Evolutionary conservation across 371 early-diverging fungal species (phyloP).

Genomic region (Rhizopus microsporus): DNA sequence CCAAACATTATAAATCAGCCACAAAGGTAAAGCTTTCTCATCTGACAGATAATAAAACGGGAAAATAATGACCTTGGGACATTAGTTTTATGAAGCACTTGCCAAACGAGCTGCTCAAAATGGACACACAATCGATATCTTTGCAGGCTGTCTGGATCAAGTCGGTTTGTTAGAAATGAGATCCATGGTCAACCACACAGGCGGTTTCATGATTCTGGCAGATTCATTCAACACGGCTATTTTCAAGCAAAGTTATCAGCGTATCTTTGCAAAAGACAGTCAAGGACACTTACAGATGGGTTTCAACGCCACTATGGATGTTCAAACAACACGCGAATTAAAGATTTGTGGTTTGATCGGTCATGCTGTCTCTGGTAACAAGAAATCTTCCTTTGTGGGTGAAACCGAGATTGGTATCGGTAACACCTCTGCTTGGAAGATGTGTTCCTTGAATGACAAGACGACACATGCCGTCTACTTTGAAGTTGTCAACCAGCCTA

Average conservation of each 20-base stretch:
- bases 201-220: slow-evolving; percentile 95
- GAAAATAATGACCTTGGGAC: background rate
- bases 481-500: slow-evolving; percentile 91
- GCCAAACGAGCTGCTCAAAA: slow-evolving; percentile 83
- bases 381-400: slow-evolving; percentile 89
- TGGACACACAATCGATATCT: slow-evolving; percentile 55
- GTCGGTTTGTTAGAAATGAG: slow-evolving; percentile 96
- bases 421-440: slow-evolving; percentile 93
- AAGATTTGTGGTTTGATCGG: slow-evolving; percentile 97
- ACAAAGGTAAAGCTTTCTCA: slow-evolving; percentile 56
- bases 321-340: slow-evolving; percentile 92
- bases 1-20: slow-evolving; percentile 92
- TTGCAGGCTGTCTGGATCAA: slow-evolving; percentile 57
- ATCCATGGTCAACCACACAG: slow-evolving; percentile 88
- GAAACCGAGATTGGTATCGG: slow-evolving; percentile 98
- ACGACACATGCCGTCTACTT: slow-evolving; percentile 93
- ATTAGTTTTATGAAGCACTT: slow-evolving; percentile 89
- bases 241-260: slow-evolving; percentile 96
- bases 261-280: slow-evolving; percentile 88
- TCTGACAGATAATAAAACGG: background rate
- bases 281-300: slow-evolving; percentile 92
- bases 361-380: slow-evolving; percentile 87
- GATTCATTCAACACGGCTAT: slow-evolving; percentile 96
- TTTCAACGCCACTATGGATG: slow-evolving; percentile 98
- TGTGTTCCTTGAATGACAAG: slow-evolving; percentile 86